phyloP scores from a whole-genome alignment of 345 rosid genomes.

The Zanthoxylum bungeanum region DNA sequence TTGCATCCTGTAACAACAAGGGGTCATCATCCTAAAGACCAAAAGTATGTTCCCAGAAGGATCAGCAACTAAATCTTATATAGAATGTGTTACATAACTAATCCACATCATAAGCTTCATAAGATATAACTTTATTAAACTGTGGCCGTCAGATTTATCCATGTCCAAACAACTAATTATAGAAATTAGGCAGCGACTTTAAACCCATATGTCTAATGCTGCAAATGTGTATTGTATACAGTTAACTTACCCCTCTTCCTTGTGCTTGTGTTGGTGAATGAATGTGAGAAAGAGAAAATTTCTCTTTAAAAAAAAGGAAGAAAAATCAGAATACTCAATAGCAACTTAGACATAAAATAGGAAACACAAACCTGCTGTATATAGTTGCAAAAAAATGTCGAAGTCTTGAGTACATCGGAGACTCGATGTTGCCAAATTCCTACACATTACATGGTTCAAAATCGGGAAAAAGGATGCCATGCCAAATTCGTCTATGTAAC shows the following conservation, averaged over 20 bases:
- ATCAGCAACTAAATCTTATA: not conserved
- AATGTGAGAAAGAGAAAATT: not conserved
- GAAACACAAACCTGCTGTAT: slow-evolving; percentile 57
- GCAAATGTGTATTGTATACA: not conserved
- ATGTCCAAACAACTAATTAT: not conserved
- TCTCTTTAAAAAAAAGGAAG: not conserved
- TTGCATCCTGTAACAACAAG: slow-evolving; percentile 65
- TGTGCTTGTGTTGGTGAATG: not conserved
- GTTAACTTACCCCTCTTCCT: not conserved
- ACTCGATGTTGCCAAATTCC: slow-evolving; percentile 93
- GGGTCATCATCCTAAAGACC: not conserved
- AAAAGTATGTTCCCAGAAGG: not conserved
- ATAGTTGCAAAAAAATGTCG: slow-evolving; percentile 66
- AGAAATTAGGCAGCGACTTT: not conserved
- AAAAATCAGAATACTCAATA: slow-evolving; percentile 1
- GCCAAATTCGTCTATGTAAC: not conserved
- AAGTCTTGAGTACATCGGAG: slow-evolving; percentile 77
- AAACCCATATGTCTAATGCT: not conserved
- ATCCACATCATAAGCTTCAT: not conserved
- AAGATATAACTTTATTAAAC: not conserved
- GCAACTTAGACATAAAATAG: not conserved
- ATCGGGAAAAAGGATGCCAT: not conserved
- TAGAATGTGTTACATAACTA: not conserved
- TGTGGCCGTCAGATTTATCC: not conserved
- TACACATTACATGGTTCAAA: slow-evolving; percentile 29